Base-by-base conservation (phyloP, 1,284 basidiomycete species). In the Cerrena zonata region DNA sequence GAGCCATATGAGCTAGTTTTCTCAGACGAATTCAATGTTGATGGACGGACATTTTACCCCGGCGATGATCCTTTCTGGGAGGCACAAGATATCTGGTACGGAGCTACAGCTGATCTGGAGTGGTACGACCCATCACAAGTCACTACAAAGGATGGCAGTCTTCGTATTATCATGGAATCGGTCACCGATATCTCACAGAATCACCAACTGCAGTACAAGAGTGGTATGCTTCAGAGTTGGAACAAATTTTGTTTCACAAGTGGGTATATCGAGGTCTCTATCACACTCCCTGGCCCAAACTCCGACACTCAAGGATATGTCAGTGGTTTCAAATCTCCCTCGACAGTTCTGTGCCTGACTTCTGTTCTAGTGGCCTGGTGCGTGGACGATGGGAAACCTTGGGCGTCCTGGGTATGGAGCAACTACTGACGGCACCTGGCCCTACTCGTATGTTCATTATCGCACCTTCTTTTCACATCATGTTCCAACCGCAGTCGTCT, bases 321-420 rank as follows among this genome's bases (percentile, higher is more conserved):
- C 55, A 58, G 69, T 61, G 12, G 12, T 38, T 25, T 50, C 24
- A 37, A 3, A 15, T 25, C 12, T 45, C 23, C 37, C 43, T 19
- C 48, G 36, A 13, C 34, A 23, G n/a, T 39, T 30, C 41, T 45
- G 13, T 50, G 47, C 13, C 15, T 22, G 42, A 25, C 19, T 40
- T n/a, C 2, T n/a, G 42, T 18, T 21, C 45, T 48, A 86, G 61
- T 88, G 84, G 84, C 84, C 85, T 57, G 82, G 79, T 70, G 66
- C 62, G 65, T 94, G 92, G 92, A 90, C 87, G 4, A 90, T 96
- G 88, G 92, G 92, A 2, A 95, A 95, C 61, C 76, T 96, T 2
- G 92, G 85, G 1, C 72, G 92, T 47, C 83, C 91, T 0, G 92
- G 91, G 2, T 86, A 91, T 64, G 76, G 84, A 19, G 90, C 86